Evolutionary conservation across 306 rosid species (phyloP).

Genomic region (Inga laurina): DNA sequence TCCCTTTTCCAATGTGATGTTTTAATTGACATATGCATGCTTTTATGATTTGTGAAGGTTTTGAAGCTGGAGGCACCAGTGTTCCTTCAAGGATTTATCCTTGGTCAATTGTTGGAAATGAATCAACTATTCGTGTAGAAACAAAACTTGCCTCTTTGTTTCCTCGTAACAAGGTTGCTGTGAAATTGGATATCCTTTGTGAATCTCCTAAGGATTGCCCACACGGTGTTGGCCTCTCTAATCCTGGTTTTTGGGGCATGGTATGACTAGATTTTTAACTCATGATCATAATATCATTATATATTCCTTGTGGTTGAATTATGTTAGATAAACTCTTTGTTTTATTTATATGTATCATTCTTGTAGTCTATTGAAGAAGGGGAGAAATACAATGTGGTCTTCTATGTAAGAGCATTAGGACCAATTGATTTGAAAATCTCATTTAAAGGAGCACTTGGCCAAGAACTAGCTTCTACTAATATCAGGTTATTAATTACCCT

Average conservation of each 20-base stretch:
- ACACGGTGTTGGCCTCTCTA: slow-evolving; percentile 55
- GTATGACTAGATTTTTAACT: slow-evolving; percentile 17
- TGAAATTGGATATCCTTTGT: slow-evolving; percentile 57
- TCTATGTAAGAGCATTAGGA: background rate
- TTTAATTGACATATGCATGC: background rate
- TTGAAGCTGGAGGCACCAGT: background rate
- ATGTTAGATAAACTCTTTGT: background rate
- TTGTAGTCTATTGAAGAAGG: slow-evolving; percentile 50
- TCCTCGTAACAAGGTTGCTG: slow-evolving; percentile 61
- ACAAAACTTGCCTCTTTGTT: slow-evolving; percentile 60
- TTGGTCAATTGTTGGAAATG: background rate
- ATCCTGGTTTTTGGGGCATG: slow-evolving; percentile 63
- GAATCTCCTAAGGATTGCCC: slow-evolving; percentile 50
- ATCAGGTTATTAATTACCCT: slow-evolving; percentile 33
- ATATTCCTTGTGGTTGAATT: background rate
- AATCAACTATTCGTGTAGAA: slow-evolving; percentile 26
- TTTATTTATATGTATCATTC: background rate
- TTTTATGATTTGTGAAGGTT: slow-evolving; percentile 8
- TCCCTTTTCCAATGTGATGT: background rate
- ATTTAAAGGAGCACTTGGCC: background rate
- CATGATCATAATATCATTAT: background rate
- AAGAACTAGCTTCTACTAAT: slow-evolving; percentile 45
- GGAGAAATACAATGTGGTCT: slow-evolving; percentile 29
- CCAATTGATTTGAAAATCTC: background rate
- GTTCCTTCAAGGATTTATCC: background rate